Evolutionary conservation across 2,329 filamentous ascomycete species (phyloP).

Genomic region (Grosmannia clavigera): DNA sequence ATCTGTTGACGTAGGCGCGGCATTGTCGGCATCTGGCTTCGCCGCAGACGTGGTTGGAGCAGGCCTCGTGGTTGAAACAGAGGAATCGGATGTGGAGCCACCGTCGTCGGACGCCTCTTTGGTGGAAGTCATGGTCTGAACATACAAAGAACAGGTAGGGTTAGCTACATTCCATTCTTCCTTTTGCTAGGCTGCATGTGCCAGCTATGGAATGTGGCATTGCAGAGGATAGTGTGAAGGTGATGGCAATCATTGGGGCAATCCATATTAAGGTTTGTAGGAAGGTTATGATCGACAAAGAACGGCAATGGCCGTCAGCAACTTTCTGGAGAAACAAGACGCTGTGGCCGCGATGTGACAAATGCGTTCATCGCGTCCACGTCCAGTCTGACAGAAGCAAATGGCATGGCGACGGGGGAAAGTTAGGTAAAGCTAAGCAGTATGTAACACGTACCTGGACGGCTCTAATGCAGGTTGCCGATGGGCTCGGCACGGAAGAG

Average conservation of each 20-base stretch:
- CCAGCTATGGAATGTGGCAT: background rate
- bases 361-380: background rate
- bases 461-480: slow-evolving; percentile 2
- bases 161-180: slow-evolving; percentile 4
- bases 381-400: background rate
- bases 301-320: background rate
- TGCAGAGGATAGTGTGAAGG: background rate
- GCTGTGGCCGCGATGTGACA: background rate
- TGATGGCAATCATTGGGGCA: background rate
- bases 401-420: background rate
- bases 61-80: slow-evolving; percentile 1
- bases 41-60: slow-evolving; percentile 4
- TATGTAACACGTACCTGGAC: background rate
- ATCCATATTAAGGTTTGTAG: background rate
- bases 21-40: slow-evolving; percentile 13
- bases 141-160: background rate
- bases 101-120: slow-evolving; percentile 10
- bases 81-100: slow-evolving; percentile 5
- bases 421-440: background rate
- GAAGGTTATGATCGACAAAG: background rate
- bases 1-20: slow-evolving; percentile 1
- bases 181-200: background rate
- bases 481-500: background rate
- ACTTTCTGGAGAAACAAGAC: background rate
- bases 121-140: slow-evolving; percentile 13